Base-by-base conservation (phyloP, 2,329 filamentous ascomycete species). In the Tolypocladium cylindrosporum region DNA sequence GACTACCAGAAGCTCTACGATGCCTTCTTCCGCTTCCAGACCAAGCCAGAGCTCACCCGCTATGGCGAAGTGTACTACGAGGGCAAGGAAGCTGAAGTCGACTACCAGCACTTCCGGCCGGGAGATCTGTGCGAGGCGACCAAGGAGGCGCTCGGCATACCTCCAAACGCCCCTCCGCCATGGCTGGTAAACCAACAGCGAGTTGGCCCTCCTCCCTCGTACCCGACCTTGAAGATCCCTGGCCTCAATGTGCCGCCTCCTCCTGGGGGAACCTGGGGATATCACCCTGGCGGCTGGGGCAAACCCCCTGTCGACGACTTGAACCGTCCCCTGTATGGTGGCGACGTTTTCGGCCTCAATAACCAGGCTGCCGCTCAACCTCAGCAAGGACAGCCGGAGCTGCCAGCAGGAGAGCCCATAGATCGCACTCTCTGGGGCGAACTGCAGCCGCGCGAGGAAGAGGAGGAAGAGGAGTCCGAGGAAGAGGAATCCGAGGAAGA, bases 61-160 rank as follows among this genome's bases (percentile, higher is more conserved):
- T 99, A 96, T 66, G 94, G 94, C 45, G 94, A 99, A 72, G 92
- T 99, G n/a, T 99, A 99, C 74, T 97, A 97, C 71, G 94, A 99
- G 74, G 94, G 94, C 69, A 99, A 99, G 72, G 94, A 99, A 71
- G 94, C 90, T 69, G 94, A 99, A 74, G 96, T 94, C 1, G 96
- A 97, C 70, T 82, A 96, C 62, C 87, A 90, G 65, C 90, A 97
- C 74, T 83, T 97, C 60, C 86, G 91, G 62, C 90, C 94, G 1
- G 94, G 94, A 41, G 92, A 97, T 66, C 74, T 97, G 54, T 94
- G 87, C 65, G 91, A 97, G 57, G 87, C 90, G 65, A 81, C 97
- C 45, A 93, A 90, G 68, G 93, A 97, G 69, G 93, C 94, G 6
- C 82, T 99, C 1, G 94, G 91, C 66, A 97, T 99, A 77, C 90